Base-by-base conservation (phyloP, 192 early-diverging fungal genomes). In the Spizellomyces sp. region DNA sequence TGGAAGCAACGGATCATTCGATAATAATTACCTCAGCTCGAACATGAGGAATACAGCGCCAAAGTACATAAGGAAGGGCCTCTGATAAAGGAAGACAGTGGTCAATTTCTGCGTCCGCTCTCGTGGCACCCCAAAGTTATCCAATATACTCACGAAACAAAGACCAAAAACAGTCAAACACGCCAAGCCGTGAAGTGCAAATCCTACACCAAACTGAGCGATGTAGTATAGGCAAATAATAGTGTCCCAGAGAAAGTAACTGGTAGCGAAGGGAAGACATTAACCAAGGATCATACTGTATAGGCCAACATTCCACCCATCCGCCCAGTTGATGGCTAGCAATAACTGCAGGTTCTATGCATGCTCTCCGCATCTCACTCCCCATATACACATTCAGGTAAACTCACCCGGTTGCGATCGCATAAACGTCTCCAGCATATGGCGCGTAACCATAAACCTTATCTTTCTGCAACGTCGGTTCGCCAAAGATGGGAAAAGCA, bases 221-320 rank as follows among this genome's bases (percentile, higher is more conserved):
- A 89, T 58, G 67, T 94, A 83, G 63, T 81, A 77, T 55, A 93
- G 64, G 8, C 84, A 90, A 6, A 90, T 76, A 56, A 89, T 61
- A 0, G 89, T 87, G 79, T 98, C 96, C 96, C 96, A 98, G 55
- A 95, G 66, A 82, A 98, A 98, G 79, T 95, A 96, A 15, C 93
- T 92, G 73, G 45, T 47, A 10, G 55, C 1, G 27, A 15, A 19
- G 42, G 19, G 22, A 52, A 19, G 42, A 41, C 46, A 62, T 68
- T 69, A 6, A 47, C 12, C 8, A 61, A 45, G 8, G 54, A 15
- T 27, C 56, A 45, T 5, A 5, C 10, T 54, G 36, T 46, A 4
- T 0, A 21, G 45, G 8, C 46, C 12, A 45, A 47, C 3, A 36
- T 36, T 0, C 50, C 22, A 42, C 47, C 55, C 9, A 63, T 9